Conservation (phyloP, 352 stramenopile genomes). For the Pythium utonaiense region DNA sequence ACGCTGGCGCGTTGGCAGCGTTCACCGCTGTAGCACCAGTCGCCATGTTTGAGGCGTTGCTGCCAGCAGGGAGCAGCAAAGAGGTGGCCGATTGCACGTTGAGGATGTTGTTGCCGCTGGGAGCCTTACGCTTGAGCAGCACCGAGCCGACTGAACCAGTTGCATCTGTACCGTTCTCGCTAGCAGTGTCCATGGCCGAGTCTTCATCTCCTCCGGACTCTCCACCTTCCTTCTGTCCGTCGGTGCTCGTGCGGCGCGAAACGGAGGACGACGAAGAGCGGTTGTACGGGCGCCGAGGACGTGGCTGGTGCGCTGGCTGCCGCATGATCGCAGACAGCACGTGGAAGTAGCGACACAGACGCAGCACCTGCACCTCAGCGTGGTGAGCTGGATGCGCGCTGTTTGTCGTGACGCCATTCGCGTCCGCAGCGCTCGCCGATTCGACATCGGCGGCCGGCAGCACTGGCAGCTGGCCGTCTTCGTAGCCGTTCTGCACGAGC, state of each 20-base stretch:
- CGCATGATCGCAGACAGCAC: slow-evolving; percentile 58
- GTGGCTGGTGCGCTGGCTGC: slow-evolving; percentile 28
- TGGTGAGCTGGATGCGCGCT: slow-evolving; percentile 13
- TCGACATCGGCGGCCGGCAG: slow-evolving; percentile 1
- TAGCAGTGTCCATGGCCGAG: slow-evolving; percentile 20
- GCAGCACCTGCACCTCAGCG: slow-evolving; percentile 51
- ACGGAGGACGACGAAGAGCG: slow-evolving; percentile 8
- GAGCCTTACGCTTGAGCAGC: slow-evolving; percentile 20
- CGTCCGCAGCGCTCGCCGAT: not conserved
- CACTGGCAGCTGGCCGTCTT: slow-evolving; percentile 26
- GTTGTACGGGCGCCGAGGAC: slow-evolving; percentile 29
- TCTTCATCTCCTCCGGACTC: slow-evolving; percentile 19
- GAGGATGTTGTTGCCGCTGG: not conserved
- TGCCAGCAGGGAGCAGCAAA: not conserved
- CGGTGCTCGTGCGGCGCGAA: slow-evolving; percentile 15
- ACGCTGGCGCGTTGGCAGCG: not conserved
- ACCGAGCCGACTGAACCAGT: not conserved
- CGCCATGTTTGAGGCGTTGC: not conserved
- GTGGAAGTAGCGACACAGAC: slow-evolving; percentile 70
- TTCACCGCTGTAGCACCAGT: not conserved
- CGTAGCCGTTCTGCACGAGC: slow-evolving; percentile 43
- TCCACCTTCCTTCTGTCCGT: not conserved
- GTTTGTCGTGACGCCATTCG: slow-evolving; percentile 17
- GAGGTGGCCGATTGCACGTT: not conserved
- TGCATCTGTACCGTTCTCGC: slow-evolving; percentile 19